phyloP scores from a whole-genome alignment of 2,329 filamentous ascomycete genomes.

The Plenodomus tracheiphilus region DNA sequence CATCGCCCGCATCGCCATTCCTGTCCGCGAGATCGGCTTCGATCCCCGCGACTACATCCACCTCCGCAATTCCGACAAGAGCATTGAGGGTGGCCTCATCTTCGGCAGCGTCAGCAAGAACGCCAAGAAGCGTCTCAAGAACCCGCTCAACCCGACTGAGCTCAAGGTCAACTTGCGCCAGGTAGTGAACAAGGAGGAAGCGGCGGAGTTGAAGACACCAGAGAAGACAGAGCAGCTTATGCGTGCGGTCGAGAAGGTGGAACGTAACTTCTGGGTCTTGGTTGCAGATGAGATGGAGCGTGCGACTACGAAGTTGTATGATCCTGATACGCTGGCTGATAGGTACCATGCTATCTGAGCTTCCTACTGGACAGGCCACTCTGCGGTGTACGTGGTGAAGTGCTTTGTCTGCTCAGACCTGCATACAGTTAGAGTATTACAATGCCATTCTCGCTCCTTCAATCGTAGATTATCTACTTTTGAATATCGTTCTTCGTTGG shows the following conservation, averaged over 20 bases:
- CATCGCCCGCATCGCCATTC: slow-evolving; percentile 24
- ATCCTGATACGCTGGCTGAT: slow-evolving; percentile 19
- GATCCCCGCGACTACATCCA: slow-evolving; percentile 40
- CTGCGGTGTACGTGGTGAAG: too few species aligned
- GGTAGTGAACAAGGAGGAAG: slow-evolving; percentile 2
- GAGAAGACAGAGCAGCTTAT: slow-evolving; percentile 31
- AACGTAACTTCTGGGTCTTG: slow-evolving; percentile 35
- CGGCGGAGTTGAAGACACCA: slow-evolving; percentile 16
- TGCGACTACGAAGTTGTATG: slow-evolving; percentile 24
- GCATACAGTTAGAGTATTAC: too few species aligned
- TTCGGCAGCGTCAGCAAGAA: slow-evolving; percentile 11
- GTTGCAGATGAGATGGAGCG: slow-evolving; percentile 40
- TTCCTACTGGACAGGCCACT: background rate
- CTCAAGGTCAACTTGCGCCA: slow-evolving; percentile 28
- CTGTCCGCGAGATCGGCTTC: slow-evolving; percentile 32
- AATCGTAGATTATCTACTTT: too few species aligned
- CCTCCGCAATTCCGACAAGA: slow-evolving; percentile 24
- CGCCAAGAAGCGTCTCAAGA: slow-evolving; percentile 28
- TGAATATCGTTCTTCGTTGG: too few species aligned
- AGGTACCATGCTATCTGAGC: slow-evolving; percentile 17
- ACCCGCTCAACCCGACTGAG: slow-evolving; percentile 23
- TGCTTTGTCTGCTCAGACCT: too few species aligned
- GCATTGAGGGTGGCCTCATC: slow-evolving; percentile 2
- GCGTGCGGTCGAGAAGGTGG: slow-evolving; percentile 31
- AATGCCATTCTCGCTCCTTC: too few species aligned